Evolutionary conservation across 495 filamentous ascomycete genomes (phyloP).

Genomic region (Tetracladium setigerum): DNA sequence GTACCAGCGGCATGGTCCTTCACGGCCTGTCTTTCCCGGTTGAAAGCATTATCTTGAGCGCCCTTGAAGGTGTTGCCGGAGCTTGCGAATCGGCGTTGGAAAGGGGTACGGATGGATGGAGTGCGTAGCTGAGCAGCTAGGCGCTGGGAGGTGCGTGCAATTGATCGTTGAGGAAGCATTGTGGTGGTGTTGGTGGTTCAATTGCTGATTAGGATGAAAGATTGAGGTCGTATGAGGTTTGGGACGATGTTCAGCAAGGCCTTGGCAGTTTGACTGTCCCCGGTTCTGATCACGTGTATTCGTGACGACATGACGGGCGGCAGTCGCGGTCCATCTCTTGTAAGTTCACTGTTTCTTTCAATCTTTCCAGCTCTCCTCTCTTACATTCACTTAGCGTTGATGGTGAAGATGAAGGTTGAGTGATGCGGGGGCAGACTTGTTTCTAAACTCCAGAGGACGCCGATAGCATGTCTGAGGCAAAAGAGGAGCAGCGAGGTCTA

Average conservation of each 20-base stretch:
- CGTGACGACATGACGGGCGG: too few relatives aligned
- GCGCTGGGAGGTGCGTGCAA: constrained; percentile 53
- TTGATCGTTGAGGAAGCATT: constrained; percentile 58
- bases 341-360: too few relatives aligned
- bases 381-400: too few relatives aligned
- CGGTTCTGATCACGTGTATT: too few relatives aligned
- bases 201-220: constrained; percentile 7
- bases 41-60: constrained; percentile 72
- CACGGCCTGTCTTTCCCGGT: constrained; percentile 73
- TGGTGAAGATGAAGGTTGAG: too few relatives aligned
- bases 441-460: too few relatives aligned
- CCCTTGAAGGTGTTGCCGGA: constrained; percentile 40
- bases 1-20: constrained; percentile 80
- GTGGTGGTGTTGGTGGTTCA: constrained; percentile 23
- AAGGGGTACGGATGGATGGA: constrained; percentile 46
- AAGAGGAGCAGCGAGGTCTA: constrained; percentile 34
- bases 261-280: too few relatives aligned
- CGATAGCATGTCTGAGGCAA: too few relatives aligned
- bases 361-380: too few relatives aligned
- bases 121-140: constrained; percentile 45
- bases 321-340: too few relatives aligned
- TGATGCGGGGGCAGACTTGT: too few relatives aligned
- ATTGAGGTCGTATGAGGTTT: constrained; percentile 1
- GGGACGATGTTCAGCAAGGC: too few relatives aligned
- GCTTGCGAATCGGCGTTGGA: constrained; percentile 66